These are phyloP conservation scores for Patellifolia procumbens DNA, from an alignment of 179 eudicot species.

Conservation along the genomic window DNA sequence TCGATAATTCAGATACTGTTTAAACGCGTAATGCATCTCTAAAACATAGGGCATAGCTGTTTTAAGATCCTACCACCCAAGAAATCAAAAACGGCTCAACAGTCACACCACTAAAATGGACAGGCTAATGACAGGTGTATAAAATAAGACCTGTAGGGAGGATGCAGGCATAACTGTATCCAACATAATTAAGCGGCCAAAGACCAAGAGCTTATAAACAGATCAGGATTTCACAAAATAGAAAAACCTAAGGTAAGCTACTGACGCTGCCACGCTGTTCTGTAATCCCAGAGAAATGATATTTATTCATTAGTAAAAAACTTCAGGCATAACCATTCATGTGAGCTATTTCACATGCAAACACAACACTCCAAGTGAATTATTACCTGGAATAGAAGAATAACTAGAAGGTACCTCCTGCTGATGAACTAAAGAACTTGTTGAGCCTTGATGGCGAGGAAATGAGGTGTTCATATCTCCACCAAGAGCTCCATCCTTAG, in stretches of 20 bases:
- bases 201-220: background rate
- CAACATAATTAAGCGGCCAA: background rate
- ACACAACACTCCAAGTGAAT: slow-evolving; percentile 48
- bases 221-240: background rate
- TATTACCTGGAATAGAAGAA: slow-evolving; percentile 96
- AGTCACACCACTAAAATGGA: background rate
- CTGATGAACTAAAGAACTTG: slow-evolving; percentile 66
- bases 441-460: slow-evolving; percentile 50
- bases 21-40: background rate
- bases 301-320: too few relatives aligned
- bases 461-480: slow-evolving; percentile 50
- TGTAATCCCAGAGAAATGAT: too few relatives aligned
- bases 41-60: background rate
- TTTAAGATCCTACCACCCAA: background rate
- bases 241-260: slow-evolving; percentile 2
- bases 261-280: background rate
- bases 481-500: slow-evolving; percentile 48
- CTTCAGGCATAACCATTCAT: slow-evolving; percentile 32
- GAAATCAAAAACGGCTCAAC: background rate
- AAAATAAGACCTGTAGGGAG: background rate
- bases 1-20: background rate
- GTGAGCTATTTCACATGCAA: slow-evolving; percentile 49
- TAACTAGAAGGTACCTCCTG: slow-evolving; percentile 99
- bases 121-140: background rate
- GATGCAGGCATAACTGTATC: background rate